Evolutionary conservation across 345 rosid genomes (phyloP), one percentile per base, ranked within the genome.

Genomic region (Sapria himalayana): DNA sequence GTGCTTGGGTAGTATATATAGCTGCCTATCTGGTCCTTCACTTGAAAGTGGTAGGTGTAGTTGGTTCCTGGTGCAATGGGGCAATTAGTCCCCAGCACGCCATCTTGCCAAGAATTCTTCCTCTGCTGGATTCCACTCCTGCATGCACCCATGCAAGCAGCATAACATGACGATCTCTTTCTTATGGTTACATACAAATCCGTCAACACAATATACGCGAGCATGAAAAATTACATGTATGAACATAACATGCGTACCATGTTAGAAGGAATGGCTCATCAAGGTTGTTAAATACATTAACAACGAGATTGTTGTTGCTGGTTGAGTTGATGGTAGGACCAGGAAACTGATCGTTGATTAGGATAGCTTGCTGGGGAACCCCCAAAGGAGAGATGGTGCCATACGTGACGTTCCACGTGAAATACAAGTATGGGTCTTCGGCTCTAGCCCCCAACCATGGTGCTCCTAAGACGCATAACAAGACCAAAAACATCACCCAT

Each of bases 31-130:
- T 84, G 92, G 34, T 85, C 96, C 72, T 84, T 82, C 0, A 75
- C 82, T 55, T 82, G 94, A 71, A 75, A 79, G 15, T 55, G 66
- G 58, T 76, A 84, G 12, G 96, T 80, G 64, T 11, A 69, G 66
- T 85, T 85, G 25, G 61, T 57, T 3, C 96, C 82, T 0, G 93
- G 67, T 0, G 35, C 58, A 41, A 79, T 76, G 0, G 96, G 93
- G 58, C 93, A 85, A 25, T 67, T 68, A 14, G 91, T 80, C 15
- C 93, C 96, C 0, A 46, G 34, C 5, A 53, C 22, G 6, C 95
- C 95, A 22, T 84, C 95, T 39, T 67, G 75, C 93, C 89, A 85
- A 0, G 75, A 70, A 55, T 85, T 85, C 58, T 80, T 85, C 58
- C 91, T 74, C 29, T 80, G 91, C 40, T 85, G 96, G 32, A 85